These are phyloP conservation scores for Phytopythium aichiense DNA, from an alignment of 352 stramenopile species.

Conservation along the genomic window DNA sequence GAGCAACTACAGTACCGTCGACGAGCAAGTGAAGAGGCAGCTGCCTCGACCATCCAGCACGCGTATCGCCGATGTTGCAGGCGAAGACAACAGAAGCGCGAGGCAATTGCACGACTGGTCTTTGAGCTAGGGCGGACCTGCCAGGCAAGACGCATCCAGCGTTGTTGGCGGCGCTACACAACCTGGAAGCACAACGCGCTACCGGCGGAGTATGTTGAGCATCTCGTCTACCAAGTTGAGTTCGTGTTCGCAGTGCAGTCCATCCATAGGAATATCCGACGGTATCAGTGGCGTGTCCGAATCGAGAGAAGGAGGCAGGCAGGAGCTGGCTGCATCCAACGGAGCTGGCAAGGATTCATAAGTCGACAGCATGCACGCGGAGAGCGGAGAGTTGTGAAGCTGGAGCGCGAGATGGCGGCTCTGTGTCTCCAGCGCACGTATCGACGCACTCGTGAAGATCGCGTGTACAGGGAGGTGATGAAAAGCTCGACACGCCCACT, in stretches of 20 bases:
- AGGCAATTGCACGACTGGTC: slow-evolving; percentile 4
- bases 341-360: slow-evolving; percentile 22
- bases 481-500: slow-evolving; percentile 34
- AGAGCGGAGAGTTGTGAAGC: slow-evolving; percentile 18
- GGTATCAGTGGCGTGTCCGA: slow-evolving; percentile 39
- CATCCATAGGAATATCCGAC: slow-evolving; percentile 37
- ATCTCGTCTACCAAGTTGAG: slow-evolving; percentile 44
- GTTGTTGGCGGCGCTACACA: slow-evolving; percentile 24
- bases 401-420: slow-evolving; percentile 31
- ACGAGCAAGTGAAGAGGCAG: slow-evolving; percentile 10
- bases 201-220: slow-evolving; percentile 13
- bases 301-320: slow-evolving; percentile 19
- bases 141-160: slow-evolving; percentile 25
- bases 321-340: slow-evolving; percentile 31
- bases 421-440: slow-evolving; percentile 52
- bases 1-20: slow-evolving; percentile 7
- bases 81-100: slow-evolving; percentile 2
- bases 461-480: slow-evolving; percentile 25
- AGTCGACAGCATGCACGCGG: slow-evolving; percentile 13
- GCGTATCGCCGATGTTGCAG: slow-evolving; percentile 9
- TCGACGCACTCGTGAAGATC: slow-evolving; percentile 20
- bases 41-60: slow-evolving; percentile 16
- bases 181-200: slow-evolving; percentile 22
- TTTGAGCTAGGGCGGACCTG: slow-evolving; percentile 11
- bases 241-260: slow-evolving; percentile 32